Percentiles rank a stretch among this genome's conserved stretches.
Evolutionary conservation across 2,329 filamentous ascomycete genomes (phyloP).

Genomic region (Beauveria rudraprayagi): DNA sequence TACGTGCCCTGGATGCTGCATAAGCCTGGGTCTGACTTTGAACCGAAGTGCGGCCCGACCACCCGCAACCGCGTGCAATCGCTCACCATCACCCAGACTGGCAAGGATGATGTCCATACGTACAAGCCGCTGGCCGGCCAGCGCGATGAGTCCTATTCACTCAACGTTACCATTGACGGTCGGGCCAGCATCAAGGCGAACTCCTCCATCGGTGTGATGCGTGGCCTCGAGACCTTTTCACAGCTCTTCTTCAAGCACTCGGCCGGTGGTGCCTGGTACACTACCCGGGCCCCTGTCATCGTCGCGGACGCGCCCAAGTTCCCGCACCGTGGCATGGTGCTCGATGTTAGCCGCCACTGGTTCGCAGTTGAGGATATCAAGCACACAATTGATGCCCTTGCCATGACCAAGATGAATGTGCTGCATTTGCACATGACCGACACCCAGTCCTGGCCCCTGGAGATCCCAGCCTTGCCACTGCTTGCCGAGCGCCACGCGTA

Average conservation of each 20-base stretch:
- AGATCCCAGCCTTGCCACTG: conserved; percentile 56
- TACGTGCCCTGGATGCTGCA: conserved; percentile 76
- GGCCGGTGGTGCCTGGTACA: conserved; percentile 48
- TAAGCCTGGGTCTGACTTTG: conserved; percentile 53
- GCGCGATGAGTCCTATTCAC: conserved; percentile 68
- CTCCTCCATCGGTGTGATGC: conserved; percentile 61
- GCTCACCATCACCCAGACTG: conserved; percentile 56
- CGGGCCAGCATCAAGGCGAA: conserved; percentile 54
- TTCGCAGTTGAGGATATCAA: conserved; percentile 60
- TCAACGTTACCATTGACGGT: conserved; percentile 52
- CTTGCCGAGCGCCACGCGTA: conserved; percentile 70
- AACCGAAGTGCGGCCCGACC: conserved; percentile 41
- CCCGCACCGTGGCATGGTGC: conserved; percentile 67
- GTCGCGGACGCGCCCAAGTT: conserved; percentile 68
- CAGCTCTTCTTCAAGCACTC: conserved; percentile 75
- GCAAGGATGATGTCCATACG: conserved; percentile 41
- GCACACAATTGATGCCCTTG: conserved; percentile 66
- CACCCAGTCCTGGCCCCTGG: conserved; percentile 77
- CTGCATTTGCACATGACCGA: conserved; percentile 78
- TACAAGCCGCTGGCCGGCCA: conserved; percentile 54
- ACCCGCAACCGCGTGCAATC: conserved; percentile 44
- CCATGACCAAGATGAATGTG: conserved; percentile 77
- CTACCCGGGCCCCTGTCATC: conserved; percentile 64
- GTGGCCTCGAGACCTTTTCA: conserved; percentile 66
- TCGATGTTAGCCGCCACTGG: conserved; percentile 70